Evolutionary conservation across 768 basidiomycete species (phyloP).

Genomic region (Tricholoma hemisulphureum): DNA sequence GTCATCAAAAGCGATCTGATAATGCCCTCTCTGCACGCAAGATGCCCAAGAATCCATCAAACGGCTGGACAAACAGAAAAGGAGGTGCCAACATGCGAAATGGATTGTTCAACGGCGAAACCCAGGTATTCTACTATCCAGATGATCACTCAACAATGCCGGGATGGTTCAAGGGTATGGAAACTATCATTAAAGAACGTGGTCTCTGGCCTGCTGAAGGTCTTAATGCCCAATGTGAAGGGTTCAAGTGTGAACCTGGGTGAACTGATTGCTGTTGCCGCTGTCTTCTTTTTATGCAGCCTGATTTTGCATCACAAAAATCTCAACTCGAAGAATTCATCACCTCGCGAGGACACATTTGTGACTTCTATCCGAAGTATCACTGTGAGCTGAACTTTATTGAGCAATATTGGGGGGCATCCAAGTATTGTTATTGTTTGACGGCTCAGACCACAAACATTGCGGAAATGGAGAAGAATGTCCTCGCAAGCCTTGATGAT

Average conservation of each 20-base stretch:
- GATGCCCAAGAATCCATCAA: slow-evolving; percentile 23
- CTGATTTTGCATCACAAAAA: no score
- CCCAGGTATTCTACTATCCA: slow-evolving; percentile 33
- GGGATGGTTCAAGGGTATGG: slow-evolving; percentile 40
- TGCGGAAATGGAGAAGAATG: slow-evolving; percentile 28
- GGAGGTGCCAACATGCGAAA: slow-evolving; percentile 20
- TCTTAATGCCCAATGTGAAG: slow-evolving; percentile 10
- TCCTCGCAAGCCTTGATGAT: slow-evolving; percentile 24
- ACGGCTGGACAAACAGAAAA: slow-evolving; percentile 13
- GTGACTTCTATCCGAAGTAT: no score
- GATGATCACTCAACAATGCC: slow-evolving; percentile 30
- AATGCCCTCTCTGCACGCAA: slow-evolving; percentile 27
- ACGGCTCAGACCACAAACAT: slow-evolving; percentile 17
- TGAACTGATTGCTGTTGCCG: no score
- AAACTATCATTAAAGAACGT: slow-evolving; percentile 22
- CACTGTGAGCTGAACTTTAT: no score
- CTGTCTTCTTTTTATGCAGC: no score
- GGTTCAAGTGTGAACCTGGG: no score
- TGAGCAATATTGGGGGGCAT: neutral
- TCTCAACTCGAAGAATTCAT: no score
- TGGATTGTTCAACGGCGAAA: slow-evolving; percentile 16
- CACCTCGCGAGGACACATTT: no score
- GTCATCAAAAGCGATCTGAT: slow-evolving; percentile 20
- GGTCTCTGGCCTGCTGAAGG: slow-evolving; percentile 17
- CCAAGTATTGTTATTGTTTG: slow-evolving; percentile 32